These are phyloP conservation scores for Chernovozyma aurita DNA, from an alignment of 1,139 yeast genomes.

Conservation along the genomic window DNA sequence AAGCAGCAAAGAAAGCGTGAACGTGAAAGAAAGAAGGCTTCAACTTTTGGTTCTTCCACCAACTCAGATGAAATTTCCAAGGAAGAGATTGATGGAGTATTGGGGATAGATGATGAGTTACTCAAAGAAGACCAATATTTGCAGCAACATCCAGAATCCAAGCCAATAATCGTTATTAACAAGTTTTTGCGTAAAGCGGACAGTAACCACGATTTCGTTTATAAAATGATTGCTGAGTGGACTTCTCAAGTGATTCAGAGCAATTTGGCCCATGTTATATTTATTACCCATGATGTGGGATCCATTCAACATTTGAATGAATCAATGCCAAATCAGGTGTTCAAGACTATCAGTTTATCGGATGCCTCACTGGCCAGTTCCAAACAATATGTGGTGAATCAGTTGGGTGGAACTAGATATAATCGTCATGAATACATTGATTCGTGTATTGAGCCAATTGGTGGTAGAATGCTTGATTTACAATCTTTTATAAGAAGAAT, in stretches of 20 bases:
- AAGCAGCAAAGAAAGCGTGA: conserved; percentile 16
- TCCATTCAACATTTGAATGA: conserved; percentile 63
- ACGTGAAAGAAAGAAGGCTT: conserved; percentile 14
- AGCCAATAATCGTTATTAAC: conserved; percentile 83
- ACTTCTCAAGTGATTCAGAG: conserved; percentile 70
- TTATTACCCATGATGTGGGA: conserved; percentile 82
- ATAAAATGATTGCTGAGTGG: conserved; percentile 83
- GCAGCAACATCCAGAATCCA: conserved; percentile 79
- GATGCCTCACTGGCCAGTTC: conserved; percentile 81
- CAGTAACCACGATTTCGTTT: conserved; percentile 57
- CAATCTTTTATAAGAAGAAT: conserved; percentile 88
- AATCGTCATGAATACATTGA: conserved; percentile 37
- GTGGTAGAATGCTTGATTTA: conserved; percentile 92
- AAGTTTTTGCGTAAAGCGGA: conserved; percentile 62
- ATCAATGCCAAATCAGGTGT: conserved; percentile 81
- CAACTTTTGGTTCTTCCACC: too few relatives aligned
- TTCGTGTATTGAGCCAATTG: conserved; percentile 65
- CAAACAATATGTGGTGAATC: conserved; percentile 62
- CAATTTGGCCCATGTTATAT: conserved; percentile 85
- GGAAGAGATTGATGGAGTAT: conserved; percentile 4
- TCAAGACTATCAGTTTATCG: conserved; percentile 66
- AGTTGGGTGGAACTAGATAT: conserved; percentile 32
- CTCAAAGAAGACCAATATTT: conserved; percentile 76
- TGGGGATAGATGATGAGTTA: conserved; percentile 17
- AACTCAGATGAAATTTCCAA: conserved; percentile 2